Evolutionary conservation across 2,329 filamentous ascomycete species (phyloP).

Genomic region (Lithohypha guttulata): DNA sequence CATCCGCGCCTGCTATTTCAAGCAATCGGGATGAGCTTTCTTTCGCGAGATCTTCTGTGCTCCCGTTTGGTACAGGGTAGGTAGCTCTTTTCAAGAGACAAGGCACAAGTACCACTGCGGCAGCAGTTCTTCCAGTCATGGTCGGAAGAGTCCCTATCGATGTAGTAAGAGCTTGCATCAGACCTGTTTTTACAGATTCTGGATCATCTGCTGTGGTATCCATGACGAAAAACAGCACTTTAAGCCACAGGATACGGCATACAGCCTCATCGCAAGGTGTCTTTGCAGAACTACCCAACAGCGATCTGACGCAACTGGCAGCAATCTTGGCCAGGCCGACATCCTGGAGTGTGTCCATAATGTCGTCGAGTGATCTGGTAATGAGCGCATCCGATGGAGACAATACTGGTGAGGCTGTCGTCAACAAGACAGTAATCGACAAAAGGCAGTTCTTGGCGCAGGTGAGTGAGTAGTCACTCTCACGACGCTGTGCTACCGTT

Average conservation of each 20-base stretch:
- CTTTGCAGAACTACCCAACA: conserved; percentile 56
- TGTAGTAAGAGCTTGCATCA: conserved; percentile 65
- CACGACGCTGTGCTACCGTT: conserved; percentile 38
- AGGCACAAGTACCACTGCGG: conserved; percentile 67
- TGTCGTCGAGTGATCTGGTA: conserved; percentile 62
- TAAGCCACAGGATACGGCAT: conserved; percentile 61
- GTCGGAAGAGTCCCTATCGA: conserved; percentile 42
- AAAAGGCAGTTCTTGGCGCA: conserved; percentile 91
- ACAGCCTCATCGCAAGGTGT: conserved; percentile 60
- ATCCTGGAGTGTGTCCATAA: conserved; percentile 67
- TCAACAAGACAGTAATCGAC: conserved; percentile 79
- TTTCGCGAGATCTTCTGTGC: conserved; percentile 40
- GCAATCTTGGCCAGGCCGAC: conserved; percentile 64
- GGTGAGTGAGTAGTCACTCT: conserved; percentile 61
- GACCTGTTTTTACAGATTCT: conserved; percentile 58
- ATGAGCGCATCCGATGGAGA: conserved; percentile 66
- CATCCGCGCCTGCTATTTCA: conserved; percentile 69
- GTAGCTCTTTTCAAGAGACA: conserved; percentile 63
- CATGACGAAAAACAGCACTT: conserved; percentile 64
- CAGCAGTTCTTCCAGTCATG: conserved; percentile 28
- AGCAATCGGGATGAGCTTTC: conserved; percentile 69
- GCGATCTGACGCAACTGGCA: conserved; percentile 75
- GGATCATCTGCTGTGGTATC: conserved; percentile 61
- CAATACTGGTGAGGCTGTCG: conserved; percentile 63
- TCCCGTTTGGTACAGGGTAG: conserved; percentile 43